Base-by-base conservation (phyloP, 192 early-diverging fungal genomes). In the Coemansia sp. region DNA sequence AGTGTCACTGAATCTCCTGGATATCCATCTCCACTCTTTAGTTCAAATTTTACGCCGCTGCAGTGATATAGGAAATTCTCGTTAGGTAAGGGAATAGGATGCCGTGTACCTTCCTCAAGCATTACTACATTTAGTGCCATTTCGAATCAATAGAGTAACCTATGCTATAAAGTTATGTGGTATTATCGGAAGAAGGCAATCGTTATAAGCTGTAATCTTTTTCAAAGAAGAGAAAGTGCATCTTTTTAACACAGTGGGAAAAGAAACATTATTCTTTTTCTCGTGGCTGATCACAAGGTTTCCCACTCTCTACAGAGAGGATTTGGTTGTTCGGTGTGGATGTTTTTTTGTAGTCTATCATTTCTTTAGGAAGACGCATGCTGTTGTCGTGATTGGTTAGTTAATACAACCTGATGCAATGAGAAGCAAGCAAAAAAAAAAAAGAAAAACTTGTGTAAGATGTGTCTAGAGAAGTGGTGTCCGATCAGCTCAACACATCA, bases 51-150 rank as follows among this genome's bases (percentile, higher is more conserved):
- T n/a, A 80, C 78, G 23, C 78, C 78, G 71, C 64, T 75, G 78
- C 73, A 75, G 33, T 80, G 78, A 66, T 80, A 80, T 14, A 80
- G 70, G 63, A 80, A 80, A 63, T 80, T 80, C 59, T 80, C 78
- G 21, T 63, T 66, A 1, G 72, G 78, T 10, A 75, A 66, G 6
- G 78, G 78, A 30, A 72, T 70, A 11, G 78, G 78, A 63, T 80
- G 65, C 54, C 78, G 78, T 11, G 71, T 75, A 9, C 67, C 69
- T 25, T 29, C 32, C 55, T 72, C 63, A 27, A 80, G 72, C 78
- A 80, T 75, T 7, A 75, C 78, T 21, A 63, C 68, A 39, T 80
- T 80, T 24, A 80, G 59, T 30, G 78, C 72, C 78, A 80, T 75
- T 55, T 46, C 39, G 39, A 17, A 46, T 46, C 1, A 46, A 17